Evolutionary conservation across 1,139 yeast species (phyloP), one percentile per base, ranked within the genome.

Genomic region (Yamadazyma mexicana): DNA sequence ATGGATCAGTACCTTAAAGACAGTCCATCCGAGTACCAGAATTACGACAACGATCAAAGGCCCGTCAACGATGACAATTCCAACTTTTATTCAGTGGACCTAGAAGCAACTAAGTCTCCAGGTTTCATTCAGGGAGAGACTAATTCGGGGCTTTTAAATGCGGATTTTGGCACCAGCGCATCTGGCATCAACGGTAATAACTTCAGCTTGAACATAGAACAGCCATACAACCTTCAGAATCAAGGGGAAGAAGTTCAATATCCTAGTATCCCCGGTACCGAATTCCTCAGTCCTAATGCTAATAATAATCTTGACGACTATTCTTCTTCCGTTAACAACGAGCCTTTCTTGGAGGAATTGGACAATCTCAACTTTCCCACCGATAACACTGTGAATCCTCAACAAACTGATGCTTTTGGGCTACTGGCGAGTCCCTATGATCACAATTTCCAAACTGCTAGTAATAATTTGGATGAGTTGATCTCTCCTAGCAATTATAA

Each of bases 1-100:
- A 67, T 67, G 73, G 73, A 66, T 35, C 69, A 66, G 40, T 67
- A 51, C 47, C 57, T 66, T 41, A 65, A 59, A 41, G 71, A 66
- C 36, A 64, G 72, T 53, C 71, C 73, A 14, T 53, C 64, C 34
- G 69, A 64, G 22, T 42, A 33, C 22, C 18, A 27, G 17, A 33
- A 37, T 17, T 26, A 36, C 23, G 40, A 37, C 22, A 30, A 38
- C 32, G 31, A 39, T 17, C 32, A n/a, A 16, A 33, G 17, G n/a
- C 31, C 33, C 23, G 18, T 24, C 14, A 29, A 29, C 11, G 31
- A 29, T 11, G 16, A 18, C 11, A 18, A 17, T n/a, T 23, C 17
- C 15, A 17, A 17, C 9, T 30, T 6, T 10, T 30, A 11, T 12
- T 5, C 23, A 17, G 16, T 28, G 9, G 31, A 28, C 31, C 16